Percentiles rank a stretch among this genome's conserved stretches.
Conservation (phyloP, 148 eudicot species). For the Pouteria glomerata region DNA sequence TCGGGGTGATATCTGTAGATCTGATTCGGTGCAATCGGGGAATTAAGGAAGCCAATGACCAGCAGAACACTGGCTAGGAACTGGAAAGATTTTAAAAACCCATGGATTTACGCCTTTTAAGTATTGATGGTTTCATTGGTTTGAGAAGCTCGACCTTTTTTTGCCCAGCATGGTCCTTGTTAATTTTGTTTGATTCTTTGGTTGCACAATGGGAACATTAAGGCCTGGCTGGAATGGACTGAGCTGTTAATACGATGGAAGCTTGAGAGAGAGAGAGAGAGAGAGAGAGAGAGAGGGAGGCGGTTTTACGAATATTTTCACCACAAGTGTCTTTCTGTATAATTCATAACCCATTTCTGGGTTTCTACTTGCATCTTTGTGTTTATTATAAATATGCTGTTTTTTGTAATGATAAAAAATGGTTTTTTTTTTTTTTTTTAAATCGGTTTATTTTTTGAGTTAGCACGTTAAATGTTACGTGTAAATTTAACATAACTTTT, state of each 20-base stretch:
- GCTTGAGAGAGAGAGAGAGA: background rate
- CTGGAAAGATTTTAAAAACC: background rate
- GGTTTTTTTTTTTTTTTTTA: no score
- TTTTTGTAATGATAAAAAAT: no score
- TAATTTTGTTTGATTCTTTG: constrained; percentile 2
- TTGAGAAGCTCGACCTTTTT: constrained; percentile 5
- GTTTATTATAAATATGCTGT: background rate
- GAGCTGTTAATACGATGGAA: constrained; percentile 12
- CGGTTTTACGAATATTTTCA: background rate
- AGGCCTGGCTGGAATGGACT: constrained; percentile 13
- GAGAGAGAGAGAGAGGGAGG: no score
- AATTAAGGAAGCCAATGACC: constrained; percentile 19
- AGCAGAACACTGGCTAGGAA: background rate
- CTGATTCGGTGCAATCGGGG: constrained; percentile 29
- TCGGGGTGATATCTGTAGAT: constrained; percentile 67
- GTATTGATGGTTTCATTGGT: no score
- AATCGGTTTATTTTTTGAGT: no score
- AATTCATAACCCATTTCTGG: background rate
- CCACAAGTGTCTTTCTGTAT: background rate
- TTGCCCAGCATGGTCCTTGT: constrained; percentile 6
- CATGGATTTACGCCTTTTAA: background rate
- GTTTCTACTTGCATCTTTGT: background rate
- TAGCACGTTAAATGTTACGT: no score
- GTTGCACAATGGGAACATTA: background rate
- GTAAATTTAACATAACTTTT: no score